Conservation (phyloP, 2,329 filamentous ascomycete species). For the Calycina herbarum region DNA sequence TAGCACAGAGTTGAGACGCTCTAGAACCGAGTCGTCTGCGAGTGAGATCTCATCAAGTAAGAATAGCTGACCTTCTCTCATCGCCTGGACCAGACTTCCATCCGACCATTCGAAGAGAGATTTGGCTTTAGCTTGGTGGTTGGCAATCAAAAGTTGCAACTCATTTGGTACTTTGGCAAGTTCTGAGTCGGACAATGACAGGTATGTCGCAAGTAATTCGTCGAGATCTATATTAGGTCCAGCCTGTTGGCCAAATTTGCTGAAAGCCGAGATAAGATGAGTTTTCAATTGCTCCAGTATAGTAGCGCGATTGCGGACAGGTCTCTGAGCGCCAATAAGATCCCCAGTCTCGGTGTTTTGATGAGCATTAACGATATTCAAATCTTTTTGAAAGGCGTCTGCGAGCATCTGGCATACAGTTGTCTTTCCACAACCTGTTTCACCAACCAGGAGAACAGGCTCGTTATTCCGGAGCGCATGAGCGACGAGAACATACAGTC, state of each 20-base stretch:
- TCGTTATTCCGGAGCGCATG: slow-evolving; percentile 87
- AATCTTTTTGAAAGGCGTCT: slow-evolving; percentile 70
- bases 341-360: slow-evolving; percentile 98
- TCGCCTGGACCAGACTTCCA: slow-evolving; percentile 88
- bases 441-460: slow-evolving; percentile 89
- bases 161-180: slow-evolving; percentile 37
- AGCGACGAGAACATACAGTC: slow-evolving; percentile 86
- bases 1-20: slow-evolving; percentile 93
- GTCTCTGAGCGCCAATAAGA: slow-evolving; percentile 91
- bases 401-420: slow-evolving; percentile 92
- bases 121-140: slow-evolving; percentile 64
- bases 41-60: slow-evolving; percentile 96
- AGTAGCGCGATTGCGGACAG: slow-evolving; percentile 78
- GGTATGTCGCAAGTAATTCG: slow-evolving; percentile 46
- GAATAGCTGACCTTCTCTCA: slow-evolving; percentile 88
- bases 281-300: slow-evolving; percentile 65
- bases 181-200: slow-evolving; percentile 48
- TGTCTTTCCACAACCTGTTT: slow-evolving; percentile 97
- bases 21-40: slow-evolving; percentile 94
- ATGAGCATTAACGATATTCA: slow-evolving; percentile 94
- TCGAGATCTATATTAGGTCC: slow-evolving; percentile 62
- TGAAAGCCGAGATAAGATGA: slow-evolving; percentile 56
- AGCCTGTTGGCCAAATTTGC: slow-evolving; percentile 46
- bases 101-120: slow-evolving; percentile 96
- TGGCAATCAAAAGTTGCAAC: slow-evolving; percentile 42